phyloP scores from a whole-genome alignment of 2,329 filamentous ascomycete genomes.

The Xylariales sp. region DNA sequence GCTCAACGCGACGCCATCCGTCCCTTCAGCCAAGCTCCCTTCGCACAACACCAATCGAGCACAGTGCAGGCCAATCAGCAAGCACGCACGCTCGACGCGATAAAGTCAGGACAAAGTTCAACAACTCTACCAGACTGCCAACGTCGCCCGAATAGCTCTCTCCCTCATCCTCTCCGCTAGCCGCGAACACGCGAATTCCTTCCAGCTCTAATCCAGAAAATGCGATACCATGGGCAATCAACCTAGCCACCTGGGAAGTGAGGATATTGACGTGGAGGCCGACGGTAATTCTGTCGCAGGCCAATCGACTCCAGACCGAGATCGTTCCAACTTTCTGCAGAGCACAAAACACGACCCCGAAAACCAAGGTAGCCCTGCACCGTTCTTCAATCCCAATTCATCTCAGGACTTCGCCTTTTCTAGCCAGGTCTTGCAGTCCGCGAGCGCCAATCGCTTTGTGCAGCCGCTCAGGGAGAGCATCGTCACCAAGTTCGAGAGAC shows the following conservation, averaged over 20 bases:
- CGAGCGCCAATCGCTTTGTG: slow-evolving; percentile 1
- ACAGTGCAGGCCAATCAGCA: too few relatives aligned
- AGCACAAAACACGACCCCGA: not conserved
- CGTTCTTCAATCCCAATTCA: not conserved
- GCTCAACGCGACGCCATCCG: too few relatives aligned
- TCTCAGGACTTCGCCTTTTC: slow-evolving; percentile 7
- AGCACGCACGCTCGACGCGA: too few relatives aligned
- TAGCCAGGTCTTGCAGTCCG: slow-evolving; percentile 5
- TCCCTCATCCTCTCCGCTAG: too few relatives aligned
- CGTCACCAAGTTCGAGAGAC: slow-evolving; percentile 2
- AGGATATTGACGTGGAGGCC: not conserved
- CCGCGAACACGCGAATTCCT: too few relatives aligned
- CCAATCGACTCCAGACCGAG: too few relatives aligned
- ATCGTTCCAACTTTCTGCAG: not conserved
- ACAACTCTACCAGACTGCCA: too few relatives aligned
- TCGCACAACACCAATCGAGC: too few relatives aligned
- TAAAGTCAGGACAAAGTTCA: too few relatives aligned
- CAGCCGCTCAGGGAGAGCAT: not conserved
- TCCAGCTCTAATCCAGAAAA: not conserved
- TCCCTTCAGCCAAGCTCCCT: too few relatives aligned
- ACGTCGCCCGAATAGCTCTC: too few relatives aligned
- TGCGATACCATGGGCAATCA: slow-evolving; percentile 5
- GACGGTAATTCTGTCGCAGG: not conserved
- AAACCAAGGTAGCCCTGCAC: not conserved
- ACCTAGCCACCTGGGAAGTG: slow-evolving; percentile 1